These are phyloP conservation scores for Ilyonectria mors-panacis DNA, from an alignment of 2,329 filamentous ascomycete genomes.

Conservation along the genomic window DNA sequence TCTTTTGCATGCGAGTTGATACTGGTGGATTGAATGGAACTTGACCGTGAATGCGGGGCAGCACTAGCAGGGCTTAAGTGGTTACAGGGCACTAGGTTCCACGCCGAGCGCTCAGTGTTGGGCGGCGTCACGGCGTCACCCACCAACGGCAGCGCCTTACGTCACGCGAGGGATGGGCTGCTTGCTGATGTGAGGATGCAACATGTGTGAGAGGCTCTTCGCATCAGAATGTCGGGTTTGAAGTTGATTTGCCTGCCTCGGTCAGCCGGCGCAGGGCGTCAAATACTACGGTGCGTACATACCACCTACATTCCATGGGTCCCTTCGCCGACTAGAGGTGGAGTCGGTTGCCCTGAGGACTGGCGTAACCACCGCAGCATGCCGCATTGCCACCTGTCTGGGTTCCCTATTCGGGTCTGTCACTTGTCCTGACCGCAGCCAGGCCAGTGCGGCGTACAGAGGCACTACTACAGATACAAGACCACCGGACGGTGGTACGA, in stretches of 20 bases:
- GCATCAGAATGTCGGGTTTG: conserved; percentile 13
- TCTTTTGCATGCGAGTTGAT: conserved; percentile 8
- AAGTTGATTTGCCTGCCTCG: conserved; percentile 9
- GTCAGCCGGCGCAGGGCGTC: conserved; percentile 11
- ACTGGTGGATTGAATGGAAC: conserved; percentile 16
- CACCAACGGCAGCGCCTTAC: conserved; percentile 19
- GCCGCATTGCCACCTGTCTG: conserved; percentile 39
- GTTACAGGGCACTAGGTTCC: conserved; percentile 22
- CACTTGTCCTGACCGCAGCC: conserved; percentile 27
- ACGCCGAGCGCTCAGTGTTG: conserved; percentile 16
- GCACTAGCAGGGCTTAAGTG: conserved; percentile 30
- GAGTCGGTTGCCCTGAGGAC: conserved; percentile 36
- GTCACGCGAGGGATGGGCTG: conserved; percentile 20
- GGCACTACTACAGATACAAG: conserved; percentile 24
- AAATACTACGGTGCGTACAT: conserved; percentile 8
- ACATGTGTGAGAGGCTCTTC: conserved; percentile 12
- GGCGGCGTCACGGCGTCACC: conserved; percentile 2
- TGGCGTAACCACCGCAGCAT: conserved; percentile 35
- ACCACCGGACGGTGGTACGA: conserved; percentile 38
- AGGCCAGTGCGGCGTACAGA: conserved; percentile 34
- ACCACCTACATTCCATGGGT: conserved; percentile 8
- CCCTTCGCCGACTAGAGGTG: conserved; percentile 11
- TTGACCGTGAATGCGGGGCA: conserved; percentile 27
- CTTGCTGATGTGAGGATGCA: conserved; percentile 21
- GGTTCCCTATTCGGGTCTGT: conserved; percentile 21